Evolutionary conservation across 2,329 filamentous ascomycete genomes (phyloP).

Genomic region (Tolypocladium sp.): DNA sequence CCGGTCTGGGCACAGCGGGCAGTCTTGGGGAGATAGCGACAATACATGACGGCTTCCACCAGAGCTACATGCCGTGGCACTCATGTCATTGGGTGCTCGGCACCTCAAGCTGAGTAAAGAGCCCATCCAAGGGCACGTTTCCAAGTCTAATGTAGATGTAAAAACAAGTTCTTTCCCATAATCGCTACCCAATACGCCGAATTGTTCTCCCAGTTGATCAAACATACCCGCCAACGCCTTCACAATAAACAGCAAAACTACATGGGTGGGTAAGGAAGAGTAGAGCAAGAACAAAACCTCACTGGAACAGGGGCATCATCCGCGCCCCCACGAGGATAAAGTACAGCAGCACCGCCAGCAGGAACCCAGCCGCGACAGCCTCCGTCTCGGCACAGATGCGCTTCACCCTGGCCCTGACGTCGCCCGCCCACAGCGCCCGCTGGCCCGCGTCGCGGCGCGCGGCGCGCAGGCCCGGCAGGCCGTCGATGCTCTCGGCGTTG

Average conservation of each 20-base stretch:
- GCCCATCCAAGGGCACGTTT: neutral
- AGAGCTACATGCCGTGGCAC: neutral
- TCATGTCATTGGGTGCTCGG: neutral
- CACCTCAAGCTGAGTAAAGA: neutral
- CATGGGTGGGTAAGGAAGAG: neutral
- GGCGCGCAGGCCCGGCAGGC: conserved; percentile 44
- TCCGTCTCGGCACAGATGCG: conserved; percentile 20
- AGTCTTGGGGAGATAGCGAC: neutral
- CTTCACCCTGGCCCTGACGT: conserved; percentile 18
- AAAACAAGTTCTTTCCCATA: neutral
- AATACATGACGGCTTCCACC: neutral
- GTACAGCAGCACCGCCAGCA: conserved; percentile 19
- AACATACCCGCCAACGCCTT: neutral
- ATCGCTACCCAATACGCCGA: neutral
- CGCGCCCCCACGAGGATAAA: conserved; percentile 7
- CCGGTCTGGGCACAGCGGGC: neutral
- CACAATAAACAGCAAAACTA: neutral
- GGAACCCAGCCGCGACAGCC: conserved; percentile 22
- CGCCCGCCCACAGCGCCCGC: conserved; percentile 29
- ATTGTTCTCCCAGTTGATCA: neutral
- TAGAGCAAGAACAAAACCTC: neutral
- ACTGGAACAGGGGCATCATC: neutral
- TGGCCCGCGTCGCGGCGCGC: conserved; percentile 42
- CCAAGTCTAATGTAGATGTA: neutral
- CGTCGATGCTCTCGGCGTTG: conserved; percentile 49